Base-by-base conservation (phyloP, 1,284 basidiomycete species). In the Thelephora terrestris region DNA sequence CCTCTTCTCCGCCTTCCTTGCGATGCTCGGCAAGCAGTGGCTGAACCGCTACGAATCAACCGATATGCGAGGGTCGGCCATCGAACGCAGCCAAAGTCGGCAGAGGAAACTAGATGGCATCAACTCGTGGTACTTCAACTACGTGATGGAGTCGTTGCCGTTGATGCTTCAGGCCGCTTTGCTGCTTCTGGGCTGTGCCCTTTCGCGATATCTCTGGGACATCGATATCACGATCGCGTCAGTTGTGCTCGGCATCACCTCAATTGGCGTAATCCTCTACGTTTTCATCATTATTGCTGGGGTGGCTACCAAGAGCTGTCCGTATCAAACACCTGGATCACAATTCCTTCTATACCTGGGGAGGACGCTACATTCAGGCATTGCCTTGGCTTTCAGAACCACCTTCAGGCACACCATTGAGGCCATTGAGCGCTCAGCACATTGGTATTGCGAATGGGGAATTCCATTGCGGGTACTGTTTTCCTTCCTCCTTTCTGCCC, bases 301-400 rank as follows among this genome's bases (percentile, higher is more conserved):
- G 12, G 17, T 32, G 9, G 16, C 25, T 23, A 46, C 29, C 40
- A 14, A 4, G n/a, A 25, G 43, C 32, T 48, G 47, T 27, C 47
- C 38, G 9, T 48, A 43, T 38, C 47, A 44, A 25, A 48, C 47
- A 7, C 46, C 43, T 16, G 20, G 9, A 16, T 27, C 32, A 6
- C 16, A 44, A 7, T 27, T 44, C 18, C 43, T 27, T 7, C 43
- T 25, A 27, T 44, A 25, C 43, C n/a, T 27, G 6, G n/a, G n/a
- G n/a, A n/a, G n/a, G n/a, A n/a, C n/a, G n/a, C 43, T 27, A 7
- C 24, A 44, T 17, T 27, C 6, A 7, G 18, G 25, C 10, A 44
- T 17, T 23, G 10, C 18, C 6, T 27, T 25, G 21, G 32, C 9
- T n/a, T n/a, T n/a, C n/a, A n/a, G n/a, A n/a, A n/a, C n/a, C n/a